Conservation (phyloP, 2,329 filamentous ascomycete genomes). For the Magnaporthiopsis rhizophila region DNA sequence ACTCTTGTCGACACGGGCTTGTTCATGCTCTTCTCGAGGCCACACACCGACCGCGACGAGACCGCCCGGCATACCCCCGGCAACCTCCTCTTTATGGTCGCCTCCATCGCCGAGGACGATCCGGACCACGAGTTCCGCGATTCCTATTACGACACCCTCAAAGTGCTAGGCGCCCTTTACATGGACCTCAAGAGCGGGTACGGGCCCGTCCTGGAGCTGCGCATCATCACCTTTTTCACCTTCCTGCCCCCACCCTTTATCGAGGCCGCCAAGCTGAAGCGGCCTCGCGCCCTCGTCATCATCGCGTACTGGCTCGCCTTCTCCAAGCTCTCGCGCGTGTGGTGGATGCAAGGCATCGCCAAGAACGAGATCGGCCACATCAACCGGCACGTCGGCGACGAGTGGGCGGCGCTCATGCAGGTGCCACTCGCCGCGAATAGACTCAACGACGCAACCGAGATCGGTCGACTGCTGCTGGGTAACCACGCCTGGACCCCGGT, state of each 20-base stretch:
- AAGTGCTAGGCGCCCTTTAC: conserved; percentile 44
- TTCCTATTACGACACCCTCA: conserved; percentile 37
- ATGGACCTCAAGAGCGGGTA: conserved; percentile 37
- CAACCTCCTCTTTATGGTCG: conserved; percentile 41
- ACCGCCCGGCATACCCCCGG: conserved; percentile 34
- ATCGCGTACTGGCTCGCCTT: conserved; percentile 46
- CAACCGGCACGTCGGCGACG: conserved; percentile 26
- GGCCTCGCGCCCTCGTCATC: conserved; percentile 41
- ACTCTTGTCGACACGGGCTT: conserved; percentile 33
- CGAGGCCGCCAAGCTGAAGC: conserved; percentile 30
- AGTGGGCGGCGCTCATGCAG: conserved; percentile 32
- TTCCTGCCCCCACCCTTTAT: conserved; percentile 38
- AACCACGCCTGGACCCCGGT: conserved; percentile 33
- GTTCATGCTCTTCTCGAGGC: conserved; percentile 39
- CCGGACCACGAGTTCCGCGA: conserved; percentile 29
- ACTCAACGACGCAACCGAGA: conserved; percentile 23
- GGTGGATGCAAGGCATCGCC: conserved; percentile 43
- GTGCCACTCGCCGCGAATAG: conserved; percentile 31
- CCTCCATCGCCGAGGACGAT: conserved; percentile 34
- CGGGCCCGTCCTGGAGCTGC: conserved; percentile 35
- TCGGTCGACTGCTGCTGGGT: conserved; percentile 34
- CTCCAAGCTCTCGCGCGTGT: conserved; percentile 35
- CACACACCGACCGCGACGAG: conserved; percentile 36
- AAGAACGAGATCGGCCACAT: conserved; percentile 39
- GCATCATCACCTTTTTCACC: conserved; percentile 46